These are phyloP conservation scores for Ogataea saltuana DNA, from an alignment of 805 yeast species.

Conservation along the genomic window DNA sequence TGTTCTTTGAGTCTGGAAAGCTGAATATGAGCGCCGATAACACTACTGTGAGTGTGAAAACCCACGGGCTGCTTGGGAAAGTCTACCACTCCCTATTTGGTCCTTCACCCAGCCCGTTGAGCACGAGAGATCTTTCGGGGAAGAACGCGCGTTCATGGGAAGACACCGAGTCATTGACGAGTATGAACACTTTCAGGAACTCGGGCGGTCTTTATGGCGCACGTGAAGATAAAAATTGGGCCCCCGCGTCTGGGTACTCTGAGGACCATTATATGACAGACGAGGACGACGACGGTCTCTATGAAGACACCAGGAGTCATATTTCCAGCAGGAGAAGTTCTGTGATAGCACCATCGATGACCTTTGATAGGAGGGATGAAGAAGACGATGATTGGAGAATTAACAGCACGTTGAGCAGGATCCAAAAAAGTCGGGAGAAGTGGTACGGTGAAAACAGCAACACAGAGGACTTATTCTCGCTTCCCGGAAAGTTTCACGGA, in stretches of 20 bases:
- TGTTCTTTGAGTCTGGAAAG: no score
- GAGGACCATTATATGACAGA: constrained; percentile 29
- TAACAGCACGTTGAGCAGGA: constrained; percentile 27
- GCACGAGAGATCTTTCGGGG: constrained; percentile 13
- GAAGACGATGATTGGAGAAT: constrained; percentile 19
- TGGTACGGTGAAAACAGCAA: constrained; percentile 13
- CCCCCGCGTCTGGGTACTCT: no score
- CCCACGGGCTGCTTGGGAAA: constrained; percentile 22
- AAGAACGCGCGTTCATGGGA: constrained; percentile 13
- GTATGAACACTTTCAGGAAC: constrained; percentile 16
- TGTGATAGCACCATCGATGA: constrained; percentile 23
- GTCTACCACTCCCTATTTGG: constrained; percentile 24
- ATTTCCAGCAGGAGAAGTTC: constrained; percentile 22
- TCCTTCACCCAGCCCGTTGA: constrained; percentile 19
- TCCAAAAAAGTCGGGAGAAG: constrained; percentile 19
- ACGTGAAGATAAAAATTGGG: no score
- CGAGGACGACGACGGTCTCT: constrained; percentile 14
- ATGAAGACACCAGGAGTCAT: constrained; percentile 23
- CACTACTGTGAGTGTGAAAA: constrained; percentile 11
- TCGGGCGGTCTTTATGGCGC: constrained; percentile 18
- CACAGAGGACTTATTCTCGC: constrained; percentile 13
- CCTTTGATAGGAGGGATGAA: constrained; percentile 8
- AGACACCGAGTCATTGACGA: constrained; percentile 11
- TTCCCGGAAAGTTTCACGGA: constrained; percentile 25
- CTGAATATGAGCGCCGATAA: constrained; percentile 10